Evolutionary conservation across 129 eudicot species (phyloP), one percentile per base, ranked within the genome.

Genomic region (Escallonia rubra): DNA sequence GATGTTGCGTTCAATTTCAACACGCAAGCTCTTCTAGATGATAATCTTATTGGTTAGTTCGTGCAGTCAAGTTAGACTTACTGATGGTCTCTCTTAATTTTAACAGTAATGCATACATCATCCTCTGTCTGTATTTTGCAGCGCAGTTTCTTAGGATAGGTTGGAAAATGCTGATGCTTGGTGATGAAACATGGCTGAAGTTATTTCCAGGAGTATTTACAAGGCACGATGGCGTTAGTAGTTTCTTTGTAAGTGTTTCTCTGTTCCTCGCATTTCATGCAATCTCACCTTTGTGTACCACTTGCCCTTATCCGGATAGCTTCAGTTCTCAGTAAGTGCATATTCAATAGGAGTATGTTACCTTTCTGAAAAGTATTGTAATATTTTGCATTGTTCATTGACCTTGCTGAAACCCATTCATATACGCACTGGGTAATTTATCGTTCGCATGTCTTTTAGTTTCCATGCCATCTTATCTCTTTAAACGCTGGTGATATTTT

Each of bases 111-210:
- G 42, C 56, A 43, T 57, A 52, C 78, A 69, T 57, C 74, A 14
- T 62, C 34, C 57, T 63, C 48, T 74, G 48, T 16, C 13, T 53
- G 57, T 51, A 69, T 15, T 79, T 74, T 72, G 70, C 96, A 92
- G 98, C 73, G 58, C 92, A 92, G 62, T 84, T 92, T 74, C 66
- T 76, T 43, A 82, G 65, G 77, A 84, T 92, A 51, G 96, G 98
- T 44, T 86, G 95, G 98, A 89, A 86, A 76, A 86, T 92, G 91
- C 86, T 89, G 79, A 86, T 92, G 95, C 87, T 86, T 76, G 98
- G 98, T 58, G 98, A 92, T 70, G 98, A 92, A 65, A 92, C 98
- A 41, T 92, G 98, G 98, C 87, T 92, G 13, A 92, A 92, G 72
- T 74, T 92, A 83, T 92, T 92, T 72, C 98, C 98, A 10, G 72